Conservation (phyloP, 1,284 basidiomycete species). For the Somion occarium region DNA sequence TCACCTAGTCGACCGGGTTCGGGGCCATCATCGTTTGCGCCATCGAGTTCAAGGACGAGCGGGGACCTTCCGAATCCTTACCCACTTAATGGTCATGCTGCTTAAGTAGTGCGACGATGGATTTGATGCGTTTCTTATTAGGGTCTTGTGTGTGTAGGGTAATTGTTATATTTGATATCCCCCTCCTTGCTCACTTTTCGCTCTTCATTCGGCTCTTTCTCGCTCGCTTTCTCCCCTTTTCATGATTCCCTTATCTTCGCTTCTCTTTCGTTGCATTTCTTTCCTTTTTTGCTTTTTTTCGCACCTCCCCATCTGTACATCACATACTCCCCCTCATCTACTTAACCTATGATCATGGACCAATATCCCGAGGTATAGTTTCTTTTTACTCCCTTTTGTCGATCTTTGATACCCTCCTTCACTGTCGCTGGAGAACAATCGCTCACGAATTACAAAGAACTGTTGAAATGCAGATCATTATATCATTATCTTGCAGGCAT, state of each 20-base stretch:
- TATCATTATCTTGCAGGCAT: no score
- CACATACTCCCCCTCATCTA: constrained; percentile 18
- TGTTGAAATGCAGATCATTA: no score
- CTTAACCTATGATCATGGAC: constrained; percentile 12
- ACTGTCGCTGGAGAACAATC: neutral
- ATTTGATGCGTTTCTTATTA: constrained; percentile 27
- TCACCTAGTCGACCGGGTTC: constrained; percentile 37
- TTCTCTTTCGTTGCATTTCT: constrained; percentile 9
- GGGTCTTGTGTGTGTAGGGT: constrained; percentile 3
- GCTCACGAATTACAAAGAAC: neutral
- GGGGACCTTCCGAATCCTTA: constrained; percentile 41
- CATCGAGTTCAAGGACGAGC: constrained; percentile 42
- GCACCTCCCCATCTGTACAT: constrained; percentile 20
- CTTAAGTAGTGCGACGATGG: constrained; percentile 46
- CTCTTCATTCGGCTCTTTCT: constrained; percentile 10
- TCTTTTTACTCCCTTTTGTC: neutral
- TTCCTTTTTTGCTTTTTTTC: constrained; percentile 9
- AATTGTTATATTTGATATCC: neutral
- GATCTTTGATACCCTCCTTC: constrained; percentile 5
- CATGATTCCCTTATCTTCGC: neutral
- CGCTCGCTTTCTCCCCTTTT: constrained; percentile 13
- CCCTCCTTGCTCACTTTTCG: neutral
- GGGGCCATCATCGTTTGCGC: constrained; percentile 54
- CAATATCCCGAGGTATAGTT: neutral
- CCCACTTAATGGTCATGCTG: constrained; percentile 39